Conservation (phyloP, 169 alveolate genomes). For the Cryptosporidium meleagridis region DNA sequence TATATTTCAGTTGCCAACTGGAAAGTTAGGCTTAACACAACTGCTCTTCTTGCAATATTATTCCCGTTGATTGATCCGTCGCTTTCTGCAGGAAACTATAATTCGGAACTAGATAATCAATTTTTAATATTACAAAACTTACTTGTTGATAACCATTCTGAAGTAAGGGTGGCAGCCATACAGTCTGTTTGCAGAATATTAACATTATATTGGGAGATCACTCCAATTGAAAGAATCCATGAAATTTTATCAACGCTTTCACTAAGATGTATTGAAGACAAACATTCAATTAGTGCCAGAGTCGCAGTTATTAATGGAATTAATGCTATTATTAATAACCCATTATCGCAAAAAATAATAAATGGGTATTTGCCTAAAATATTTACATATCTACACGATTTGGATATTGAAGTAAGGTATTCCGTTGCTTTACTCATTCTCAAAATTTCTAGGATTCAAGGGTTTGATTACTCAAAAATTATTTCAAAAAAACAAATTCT, state of each 20-base stretch:
- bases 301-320: slow-evolving; percentile 61
- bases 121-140: slow-evolving; percentile 33
- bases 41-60: slow-evolving; percentile 61
- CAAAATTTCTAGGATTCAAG: slow-evolving; percentile 56
- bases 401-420: slow-evolving; percentile 51
- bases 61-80: slow-evolving; percentile 66
- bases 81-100: slow-evolving; percentile 1
- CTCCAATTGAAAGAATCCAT: slow-evolving; percentile 42
- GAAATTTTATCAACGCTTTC: slow-evolving; percentile 19
- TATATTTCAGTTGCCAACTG: slow-evolving; percentile 69
- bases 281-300: slow-evolving; percentile 9
- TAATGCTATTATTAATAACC: slow-evolving; percentile 24
- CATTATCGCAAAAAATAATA: slow-evolving; percentile 28
- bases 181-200: slow-evolving; percentile 47
- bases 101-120: slow-evolving; percentile 34
- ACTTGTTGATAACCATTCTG: slow-evolving; percentile 23
- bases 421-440: slow-evolving; percentile 37
- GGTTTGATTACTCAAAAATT: slow-evolving; percentile 41
- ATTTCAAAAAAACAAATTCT: slow-evolving; percentile 62
- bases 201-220: slow-evolving; percentile 65
- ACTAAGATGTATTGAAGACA: slow-evolving; percentile 31
- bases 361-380: slow-evolving; percentile 6
- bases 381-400: slow-evolving; percentile 19
- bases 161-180: slow-evolving; percentile 59
- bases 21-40: slow-evolving; percentile 63